phyloP scores from a whole-genome alignment of 2,329 filamentous ascomycete species.

The Penicillium frequentans region DNA sequence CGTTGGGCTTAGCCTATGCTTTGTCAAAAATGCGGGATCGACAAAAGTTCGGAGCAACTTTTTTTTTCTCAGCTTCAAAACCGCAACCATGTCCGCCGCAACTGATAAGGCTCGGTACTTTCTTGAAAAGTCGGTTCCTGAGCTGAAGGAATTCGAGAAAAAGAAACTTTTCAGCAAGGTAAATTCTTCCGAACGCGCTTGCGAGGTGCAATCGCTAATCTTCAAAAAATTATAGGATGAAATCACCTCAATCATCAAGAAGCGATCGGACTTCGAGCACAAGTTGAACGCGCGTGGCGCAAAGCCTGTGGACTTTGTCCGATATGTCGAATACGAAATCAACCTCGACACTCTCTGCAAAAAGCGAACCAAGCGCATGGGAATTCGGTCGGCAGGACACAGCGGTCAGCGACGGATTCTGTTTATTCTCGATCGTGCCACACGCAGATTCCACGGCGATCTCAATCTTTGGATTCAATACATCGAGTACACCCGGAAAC shows the following conservation, averaged over 20 bases:
- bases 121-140: slow-evolving; percentile 86
- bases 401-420: slow-evolving; percentile 81
- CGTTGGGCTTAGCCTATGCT: slow-evolving; percentile 23
- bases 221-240: slow-evolving; percentile 64
- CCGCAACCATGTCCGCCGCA: slow-evolving; percentile 69
- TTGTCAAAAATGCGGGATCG: slow-evolving; percentile 28
- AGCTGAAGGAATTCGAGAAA: slow-evolving; percentile 86
- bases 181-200: slow-evolving; percentile 22
- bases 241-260: slow-evolving; percentile 83
- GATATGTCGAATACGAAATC: slow-evolving; percentile 74
- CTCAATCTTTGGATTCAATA: slow-evolving; percentile 86
- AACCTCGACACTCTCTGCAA: slow-evolving; percentile 70
- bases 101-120: slow-evolving; percentile 95
- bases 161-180: slow-evolving; percentile 88
- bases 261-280: slow-evolving; percentile 91
- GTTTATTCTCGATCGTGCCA: slow-evolving; percentile 83
- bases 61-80: slow-evolving; percentile 21
- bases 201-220: slow-evolving; percentile 6
- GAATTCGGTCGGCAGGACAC: slow-evolving; percentile 69
- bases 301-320: slow-evolving; percentile 74
- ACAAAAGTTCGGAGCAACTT: slow-evolving; percentile 26
- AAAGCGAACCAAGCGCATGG: slow-evolving; percentile 79
- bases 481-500: slow-evolving; percentile 73
- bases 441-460: slow-evolving; percentile 79
- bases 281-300: slow-evolving; percentile 80